Evolutionary conservation across 352 stramenopile species (phyloP), one percentile per base, ranked within the genome.

Genomic region (Saprolegnia parasitica): DNA sequence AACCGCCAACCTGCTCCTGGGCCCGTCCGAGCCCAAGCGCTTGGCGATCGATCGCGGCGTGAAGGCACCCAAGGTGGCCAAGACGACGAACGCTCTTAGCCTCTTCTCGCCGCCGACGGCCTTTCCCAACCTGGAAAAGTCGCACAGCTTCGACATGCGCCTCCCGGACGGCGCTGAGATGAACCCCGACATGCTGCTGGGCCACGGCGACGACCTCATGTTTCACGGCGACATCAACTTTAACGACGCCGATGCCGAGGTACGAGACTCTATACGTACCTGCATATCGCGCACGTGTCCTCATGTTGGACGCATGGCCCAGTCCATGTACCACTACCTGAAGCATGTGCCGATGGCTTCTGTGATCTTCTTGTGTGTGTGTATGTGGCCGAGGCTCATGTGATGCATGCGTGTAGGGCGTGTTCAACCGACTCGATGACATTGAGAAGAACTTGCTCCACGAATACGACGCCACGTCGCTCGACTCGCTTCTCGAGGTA

Each of bases 371-470:
- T 66, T 70, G 61, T 46, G 54, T 75, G 54, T 75, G 39, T 26
- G 35, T 65, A 23, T 13, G 21, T 65, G 57, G 29, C 21, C 50
- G 57, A 54, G 24, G 15, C 37, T 65, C 23, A 50, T 16, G 20
- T 42, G 21, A 45, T 15, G 23, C 1, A 2, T 21, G 24, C 9
- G 26, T 89, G 81, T 80, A 95, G 77, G 74, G 88, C 71, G 87
- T 95, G 56, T 93, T 95, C 84, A 88, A 88, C 74, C 91, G 90
- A 67, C 76, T 95, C 46, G 87, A 95, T 55, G 87, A 95, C 73
- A 92, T 95, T 72, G 87, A 95, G 66, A 83, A 85, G 54, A 93
- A 85, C n/a, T 68, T 95, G 49, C 74, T 95, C 35, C 83, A 95
- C 55, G 87, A 95, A 66, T 95, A 95, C 76, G 87, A 95, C 49